Evolutionary conservation across 345 rosid genomes (phyloP), one percentile per base, ranked within the genome.

Genomic region (Mercurialis annua): DNA sequence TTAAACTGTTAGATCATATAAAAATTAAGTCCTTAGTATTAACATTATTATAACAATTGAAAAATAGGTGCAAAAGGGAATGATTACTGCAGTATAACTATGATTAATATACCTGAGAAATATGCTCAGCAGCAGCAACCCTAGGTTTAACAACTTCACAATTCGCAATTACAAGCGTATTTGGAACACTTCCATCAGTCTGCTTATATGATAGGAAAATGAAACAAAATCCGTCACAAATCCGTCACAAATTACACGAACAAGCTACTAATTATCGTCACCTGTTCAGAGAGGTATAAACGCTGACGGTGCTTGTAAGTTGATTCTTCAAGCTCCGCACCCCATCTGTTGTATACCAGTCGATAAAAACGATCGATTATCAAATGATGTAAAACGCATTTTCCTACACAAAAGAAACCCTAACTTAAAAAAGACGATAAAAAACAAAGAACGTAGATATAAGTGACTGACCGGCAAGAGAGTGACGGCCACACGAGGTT

Each of bases 61-160:
- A 2, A 38, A 21, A n/a, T 0, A 21, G 51, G 16, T 10, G 67
- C 30, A n/a, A 29, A 59, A 24, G 65, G 12, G 14, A 51, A 60
- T 16, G 29, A 50, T 36, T 64, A 14, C 11, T 1, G 11, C 11
- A 14, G 44, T 40, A 14, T 40, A 8, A 40, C 44, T 42, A 50
- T 42, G 33, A 49, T 10, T 16, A 6, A 38, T 60, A 38, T 60
- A 88, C 94, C 94, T 90, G 90, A 10, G 90, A 78, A 44, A 90
- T 90, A 79, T 90, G 97, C 81, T 90, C 97, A 1, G 93, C 92
- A 61, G 97, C 97, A 24, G 97, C 97, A 61, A 90, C 92, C 53
- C 97, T 78, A 11, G 87, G 94, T 75, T 90, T 90, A 58, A 90
- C 94, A 81, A 88, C 82, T 78, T 88, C 92, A 30, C 90, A 87